phyloP scores from a whole-genome alignment of 495 filamentous ascomycete species.

The Hapsidospora chrysogenum region DNA sequence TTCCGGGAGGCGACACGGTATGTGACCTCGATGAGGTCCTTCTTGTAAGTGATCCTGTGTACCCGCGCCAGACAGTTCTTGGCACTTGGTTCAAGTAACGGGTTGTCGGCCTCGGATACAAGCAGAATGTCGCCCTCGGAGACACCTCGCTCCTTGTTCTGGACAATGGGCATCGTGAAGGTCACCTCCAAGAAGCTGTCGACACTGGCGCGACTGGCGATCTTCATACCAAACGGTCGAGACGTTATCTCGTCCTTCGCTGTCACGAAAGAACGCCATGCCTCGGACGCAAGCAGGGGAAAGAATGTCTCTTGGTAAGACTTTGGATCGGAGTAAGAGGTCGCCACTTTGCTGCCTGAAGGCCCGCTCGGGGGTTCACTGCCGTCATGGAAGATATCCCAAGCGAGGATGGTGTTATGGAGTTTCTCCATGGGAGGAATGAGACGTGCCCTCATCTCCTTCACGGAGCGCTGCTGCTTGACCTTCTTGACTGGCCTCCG shows the following conservation, averaged over 20 bases:
- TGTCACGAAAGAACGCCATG: slow-evolving; percentile 87
- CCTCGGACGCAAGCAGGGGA: slow-evolving; percentile 80
- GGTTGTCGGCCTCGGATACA: slow-evolving; percentile 54
- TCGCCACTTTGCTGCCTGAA: slow-evolving; percentile 54
- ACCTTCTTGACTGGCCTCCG: slow-evolving; percentile 66
- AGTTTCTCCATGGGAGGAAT: slow-evolving; percentile 75
- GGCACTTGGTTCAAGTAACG: slow-evolving; percentile 40
- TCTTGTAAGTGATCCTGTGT: slow-evolving; percentile 60
- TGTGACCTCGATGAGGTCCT: slow-evolving; percentile 61
- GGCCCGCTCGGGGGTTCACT: slow-evolving; percentile 75
- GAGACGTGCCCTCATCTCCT: slow-evolving; percentile 85
- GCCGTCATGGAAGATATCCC: slow-evolving; percentile 82
- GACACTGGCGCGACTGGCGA: slow-evolving; percentile 71
- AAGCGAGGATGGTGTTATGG: slow-evolving; percentile 72
- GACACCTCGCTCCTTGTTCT: slow-evolving; percentile 53
- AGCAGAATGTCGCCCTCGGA: slow-evolving; percentile 80
- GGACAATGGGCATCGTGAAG: slow-evolving; percentile 50
- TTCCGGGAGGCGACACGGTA: slow-evolving; percentile 55
- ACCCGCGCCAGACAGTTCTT: slow-evolving; percentile 79
- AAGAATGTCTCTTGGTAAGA: slow-evolving; percentile 84
- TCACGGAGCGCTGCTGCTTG: slow-evolving; percentile 57
- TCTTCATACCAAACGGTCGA: slow-evolving; percentile 66
- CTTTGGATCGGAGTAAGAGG: slow-evolving; percentile 52
- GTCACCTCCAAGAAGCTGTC: slow-evolving; percentile 88
- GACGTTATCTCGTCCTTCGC: slow-evolving; percentile 70